Conservation (phyloP, 768 basidiomycete genomes). For the Trametes cinnabarina region DNA sequence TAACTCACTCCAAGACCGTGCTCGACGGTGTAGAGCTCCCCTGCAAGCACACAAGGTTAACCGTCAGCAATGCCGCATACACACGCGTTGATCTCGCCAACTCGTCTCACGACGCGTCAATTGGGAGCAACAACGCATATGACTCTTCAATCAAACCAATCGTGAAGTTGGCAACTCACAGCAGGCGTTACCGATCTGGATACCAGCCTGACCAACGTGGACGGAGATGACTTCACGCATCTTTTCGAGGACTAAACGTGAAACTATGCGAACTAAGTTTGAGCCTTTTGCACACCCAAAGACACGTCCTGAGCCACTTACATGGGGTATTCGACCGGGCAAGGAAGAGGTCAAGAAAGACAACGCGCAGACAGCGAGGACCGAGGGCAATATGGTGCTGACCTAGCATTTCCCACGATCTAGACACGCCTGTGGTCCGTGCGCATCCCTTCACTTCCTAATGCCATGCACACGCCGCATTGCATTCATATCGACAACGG, state of each 20-base stretch:
- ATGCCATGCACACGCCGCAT: slow-evolving; percentile 15
- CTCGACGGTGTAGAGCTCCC: slow-evolving; percentile 99
- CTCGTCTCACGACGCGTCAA: slow-evolving; percentile 19
- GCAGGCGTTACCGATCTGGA: slow-evolving; percentile 97
- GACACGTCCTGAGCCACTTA: slow-evolving; percentile 19
- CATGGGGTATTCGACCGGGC: slow-evolving; percentile 26
- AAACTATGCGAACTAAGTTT: slow-evolving; percentile 8
- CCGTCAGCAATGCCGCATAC: slow-evolving; percentile 10
- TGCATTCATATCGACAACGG: neutral
- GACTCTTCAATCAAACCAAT: neutral
- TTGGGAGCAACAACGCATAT: neutral
- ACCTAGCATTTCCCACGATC: slow-evolving; percentile 26
- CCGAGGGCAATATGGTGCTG: slow-evolving; percentile 32
- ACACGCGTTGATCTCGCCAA: neutral
- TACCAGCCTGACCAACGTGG: slow-evolving; percentile 98
- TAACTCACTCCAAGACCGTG: slow-evolving; percentile 90
- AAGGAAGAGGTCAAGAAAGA: slow-evolving; percentile 32
- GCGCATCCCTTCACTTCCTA: slow-evolving; percentile 6
- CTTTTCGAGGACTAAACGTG: slow-evolving; percentile 28
- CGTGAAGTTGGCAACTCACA: slow-evolving; percentile 58
- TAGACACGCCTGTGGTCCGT: slow-evolving; percentile 16
- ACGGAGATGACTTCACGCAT: slow-evolving; percentile 98
- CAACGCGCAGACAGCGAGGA: slow-evolving; percentile 31
- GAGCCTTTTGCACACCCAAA: neutral
- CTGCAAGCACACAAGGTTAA: slow-evolving; percentile 40